phyloP scores from a whole-genome alignment of 2,329 filamentous ascomycete genomes.

The Cercospora brassicicola region DNA sequence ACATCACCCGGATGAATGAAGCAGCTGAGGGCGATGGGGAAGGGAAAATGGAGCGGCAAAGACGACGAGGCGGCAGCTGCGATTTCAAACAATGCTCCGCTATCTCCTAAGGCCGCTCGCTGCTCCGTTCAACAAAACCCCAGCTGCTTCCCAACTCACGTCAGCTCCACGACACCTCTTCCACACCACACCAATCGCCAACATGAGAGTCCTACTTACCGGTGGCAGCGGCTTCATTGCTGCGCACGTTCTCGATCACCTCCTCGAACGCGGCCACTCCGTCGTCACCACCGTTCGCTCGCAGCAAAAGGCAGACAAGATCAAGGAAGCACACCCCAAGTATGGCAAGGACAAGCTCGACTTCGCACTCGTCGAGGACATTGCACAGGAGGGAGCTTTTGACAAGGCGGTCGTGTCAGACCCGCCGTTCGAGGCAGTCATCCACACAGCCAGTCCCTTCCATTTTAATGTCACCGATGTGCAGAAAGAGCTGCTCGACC shows the following conservation, averaged over 20 bases:
- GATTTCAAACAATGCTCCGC: slow-evolving; percentile 8
- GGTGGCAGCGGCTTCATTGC: slow-evolving; percentile 66
- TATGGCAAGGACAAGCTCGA: slow-evolving; percentile 58
- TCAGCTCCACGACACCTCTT: background rate
- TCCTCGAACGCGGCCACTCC: slow-evolving; percentile 58
- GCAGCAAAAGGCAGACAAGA: slow-evolving; percentile 61
- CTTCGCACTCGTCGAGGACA: slow-evolving; percentile 69
- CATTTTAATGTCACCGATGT: slow-evolving; percentile 72
- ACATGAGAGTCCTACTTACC: slow-evolving; percentile 39
- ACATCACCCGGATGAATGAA: background rate
- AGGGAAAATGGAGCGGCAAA: background rate
- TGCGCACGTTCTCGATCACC: slow-evolving; percentile 61
- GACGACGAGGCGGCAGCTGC: background rate
- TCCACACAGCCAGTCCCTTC: slow-evolving; percentile 75
- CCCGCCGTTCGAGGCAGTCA: slow-evolving; percentile 69
- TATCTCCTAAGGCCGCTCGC: slow-evolving; percentile 18
- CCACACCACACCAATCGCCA: slow-evolving; percentile 11
- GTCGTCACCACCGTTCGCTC: slow-evolving; percentile 65
- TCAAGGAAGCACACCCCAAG: slow-evolving; percentile 55
- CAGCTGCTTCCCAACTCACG: background rate
- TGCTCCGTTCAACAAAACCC: background rate
- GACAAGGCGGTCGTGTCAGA: slow-evolving; percentile 59
- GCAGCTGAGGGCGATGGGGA: background rate
- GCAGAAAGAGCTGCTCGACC: slow-evolving; percentile 58
- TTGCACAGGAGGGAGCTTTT: slow-evolving; percentile 69